A percentile compares a stretch with the other conserved stretches of the same genome.
Evolutionary conservation across 306 rosid species (phyloP).

Genomic region (Pachyrhizus erosus): DNA sequence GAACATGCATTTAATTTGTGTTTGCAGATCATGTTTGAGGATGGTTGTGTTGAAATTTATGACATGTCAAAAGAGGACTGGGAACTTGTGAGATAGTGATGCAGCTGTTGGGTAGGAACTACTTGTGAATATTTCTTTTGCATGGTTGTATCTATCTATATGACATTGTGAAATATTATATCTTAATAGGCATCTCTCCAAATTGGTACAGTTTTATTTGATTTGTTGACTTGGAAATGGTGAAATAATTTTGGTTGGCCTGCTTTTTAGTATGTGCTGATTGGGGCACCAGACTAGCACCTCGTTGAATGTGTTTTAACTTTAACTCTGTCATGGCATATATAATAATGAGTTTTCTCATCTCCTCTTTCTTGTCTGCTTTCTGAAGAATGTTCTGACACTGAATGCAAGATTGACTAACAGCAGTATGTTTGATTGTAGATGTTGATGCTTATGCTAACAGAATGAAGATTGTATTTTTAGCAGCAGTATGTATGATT

Average conservation of each 20-base stretch:
- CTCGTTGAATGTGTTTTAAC: constrained; percentile 6
- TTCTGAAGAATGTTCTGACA: constrained; percentile 7
- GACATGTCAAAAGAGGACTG: constrained; percentile 91
- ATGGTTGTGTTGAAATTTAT: constrained; percentile 61
- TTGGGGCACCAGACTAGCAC: not conserved
- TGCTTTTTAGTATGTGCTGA: constrained; percentile 2
- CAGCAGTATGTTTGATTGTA: too few species aligned
- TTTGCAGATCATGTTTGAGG: constrained; percentile 86
- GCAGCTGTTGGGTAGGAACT: constrained; percentile 39
- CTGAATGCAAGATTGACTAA: not conserved
- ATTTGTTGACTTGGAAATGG: not conserved
- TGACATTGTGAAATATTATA: constrained; percentile 22
- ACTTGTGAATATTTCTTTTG: constrained; percentile 40
- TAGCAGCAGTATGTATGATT: not conserved
- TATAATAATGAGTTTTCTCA: not conserved
- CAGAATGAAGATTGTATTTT: too few species aligned
- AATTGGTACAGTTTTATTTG: constrained; percentile 3
- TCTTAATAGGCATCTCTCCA: not conserved
- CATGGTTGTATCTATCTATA: not conserved
- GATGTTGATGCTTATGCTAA: too few species aligned
- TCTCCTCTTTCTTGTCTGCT: constrained; percentile 3
- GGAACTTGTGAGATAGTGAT: constrained; percentile 69
- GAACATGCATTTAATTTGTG: constrained; percentile 37
- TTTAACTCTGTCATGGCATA: not conserved
- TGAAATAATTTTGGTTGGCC: not conserved